Conservation (phyloP, 352 stramenopile species). For the Phytophthora sp. region DNA sequence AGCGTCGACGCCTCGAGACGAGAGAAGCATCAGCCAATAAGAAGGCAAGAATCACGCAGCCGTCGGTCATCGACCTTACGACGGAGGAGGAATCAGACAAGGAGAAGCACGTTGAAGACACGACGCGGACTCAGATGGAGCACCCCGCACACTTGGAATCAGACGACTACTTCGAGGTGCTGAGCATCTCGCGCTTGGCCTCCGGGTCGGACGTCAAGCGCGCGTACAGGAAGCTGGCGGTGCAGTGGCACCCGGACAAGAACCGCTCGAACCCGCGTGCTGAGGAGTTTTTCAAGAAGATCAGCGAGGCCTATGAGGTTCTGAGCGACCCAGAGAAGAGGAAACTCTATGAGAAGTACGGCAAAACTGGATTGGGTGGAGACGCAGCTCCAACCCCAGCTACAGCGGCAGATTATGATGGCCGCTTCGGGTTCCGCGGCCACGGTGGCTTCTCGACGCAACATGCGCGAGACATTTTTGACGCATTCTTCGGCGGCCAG, state of each 20-base stretch:
- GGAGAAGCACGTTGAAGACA: too few relatives aligned
- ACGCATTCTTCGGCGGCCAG: constrained; percentile 65
- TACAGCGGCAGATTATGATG: too few relatives aligned
- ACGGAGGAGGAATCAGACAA: constrained; percentile 7
- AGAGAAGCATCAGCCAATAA: constrained; percentile 9
- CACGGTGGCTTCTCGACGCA: constrained; percentile 49
- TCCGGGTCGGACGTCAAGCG: constrained; percentile 64
- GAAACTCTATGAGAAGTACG: constrained; percentile 56
- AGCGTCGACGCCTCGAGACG: constrained; percentile 8
- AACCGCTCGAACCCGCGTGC: constrained; percentile 82
- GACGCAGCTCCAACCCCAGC: neutral
- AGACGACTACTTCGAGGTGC: constrained; percentile 76
- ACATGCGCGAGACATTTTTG: constrained; percentile 76
- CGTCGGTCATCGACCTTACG: constrained; percentile 31
- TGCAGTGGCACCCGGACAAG: constrained; percentile 95
- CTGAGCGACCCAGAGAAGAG: constrained; percentile 79
- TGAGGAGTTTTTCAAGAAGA: constrained; percentile 90
- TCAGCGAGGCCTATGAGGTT: constrained; percentile 91
- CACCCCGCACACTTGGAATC: constrained; percentile 67
- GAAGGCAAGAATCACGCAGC: too few relatives aligned
- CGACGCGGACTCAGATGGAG: constrained; percentile 18
- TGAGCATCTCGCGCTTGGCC: constrained; percentile 49
- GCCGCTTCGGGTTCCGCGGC: constrained; percentile 37
- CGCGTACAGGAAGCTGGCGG: constrained; percentile 70
- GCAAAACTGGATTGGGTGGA: constrained; percentile 39